Conservation (phyloP, 805 yeast species). For the Candida cerambycidarum region DNA sequence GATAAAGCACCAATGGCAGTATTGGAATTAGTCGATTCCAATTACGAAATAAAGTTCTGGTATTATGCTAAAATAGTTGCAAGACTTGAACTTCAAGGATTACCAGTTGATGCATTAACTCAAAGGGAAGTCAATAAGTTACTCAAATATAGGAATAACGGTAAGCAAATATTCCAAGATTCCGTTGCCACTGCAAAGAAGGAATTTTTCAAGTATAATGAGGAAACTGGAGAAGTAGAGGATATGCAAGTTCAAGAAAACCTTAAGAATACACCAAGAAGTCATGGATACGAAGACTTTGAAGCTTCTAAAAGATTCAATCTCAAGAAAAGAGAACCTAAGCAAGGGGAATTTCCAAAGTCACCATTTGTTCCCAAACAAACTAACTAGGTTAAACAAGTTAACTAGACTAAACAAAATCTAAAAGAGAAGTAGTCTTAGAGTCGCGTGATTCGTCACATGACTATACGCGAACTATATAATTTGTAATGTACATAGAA, state of each 20-base stretch:
- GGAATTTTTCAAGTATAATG: constrained; percentile 35
- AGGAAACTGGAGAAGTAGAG: constrained; percentile 26
- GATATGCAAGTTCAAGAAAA: constrained; percentile 24
- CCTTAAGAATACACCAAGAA: constrained; percentile 33
- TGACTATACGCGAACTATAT: too few relatives aligned
- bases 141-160: constrained; percentile 45
- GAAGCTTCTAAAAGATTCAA: constrained; percentile 33
- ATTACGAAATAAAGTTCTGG: constrained; percentile 69
- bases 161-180: constrained; percentile 52
- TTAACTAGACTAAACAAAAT: too few relatives aligned
- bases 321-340: constrained; percentile 28
- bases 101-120: constrained; percentile 52
- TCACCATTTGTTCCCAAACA: constrained; percentile 28
- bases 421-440: too few relatives aligned
- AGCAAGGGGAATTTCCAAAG: constrained; percentile 25
- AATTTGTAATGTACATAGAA: constrained; percentile 8
- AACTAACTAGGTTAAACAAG: too few relatives aligned
- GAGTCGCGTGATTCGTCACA: too few relatives aligned
- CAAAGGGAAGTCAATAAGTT: constrained; percentile 55
- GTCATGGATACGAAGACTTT: constrained; percentile 22
- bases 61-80: constrained; percentile 80
- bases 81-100: constrained; percentile 65
- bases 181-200: constrained; percentile 55
- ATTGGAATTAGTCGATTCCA: constrained; percentile 75
- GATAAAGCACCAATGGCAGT: constrained; percentile 91